A percentile compares a stretch with the other conserved stretches of the same genome.
These are phyloP conservation scores for Leccinellum albellum DNA, from an alignment of 768 basidiomycete genomes.

Conservation along the genomic window DNA sequence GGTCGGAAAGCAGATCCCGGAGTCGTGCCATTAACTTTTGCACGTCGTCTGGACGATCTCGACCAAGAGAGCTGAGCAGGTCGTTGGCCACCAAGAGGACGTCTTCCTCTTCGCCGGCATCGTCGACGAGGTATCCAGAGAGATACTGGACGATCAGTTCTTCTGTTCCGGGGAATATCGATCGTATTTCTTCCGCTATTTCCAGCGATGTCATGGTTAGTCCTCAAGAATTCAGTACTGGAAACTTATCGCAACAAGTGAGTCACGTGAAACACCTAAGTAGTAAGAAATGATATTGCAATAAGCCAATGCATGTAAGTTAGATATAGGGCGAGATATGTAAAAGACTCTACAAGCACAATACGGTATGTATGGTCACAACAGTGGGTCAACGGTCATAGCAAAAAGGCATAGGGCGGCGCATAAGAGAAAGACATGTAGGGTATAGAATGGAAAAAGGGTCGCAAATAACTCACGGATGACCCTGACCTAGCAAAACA, in stretches of 20 bases:
- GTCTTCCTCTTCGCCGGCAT: slow-evolving; percentile 85
- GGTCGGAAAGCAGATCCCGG: slow-evolving; percentile 60
- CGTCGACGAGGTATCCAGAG: slow-evolving; percentile 83
- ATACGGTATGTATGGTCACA: slow-evolving; percentile 16
- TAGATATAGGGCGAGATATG: slow-evolving; percentile 16
- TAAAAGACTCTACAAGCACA: slow-evolving; percentile 23
- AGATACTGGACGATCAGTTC: slow-evolving; percentile 85
- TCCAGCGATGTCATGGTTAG: slow-evolving; percentile 61
- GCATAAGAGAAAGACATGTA: slow-evolving; percentile 18
- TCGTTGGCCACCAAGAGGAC: slow-evolving; percentile 71
- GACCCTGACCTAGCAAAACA: background rate
- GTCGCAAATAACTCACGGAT: background rate
- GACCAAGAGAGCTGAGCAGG: slow-evolving; percentile 74
- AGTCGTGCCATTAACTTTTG: slow-evolving; percentile 67
- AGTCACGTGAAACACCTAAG: background rate
- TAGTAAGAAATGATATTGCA: slow-evolving; percentile 10
- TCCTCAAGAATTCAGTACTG: background rate
- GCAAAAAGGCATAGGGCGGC: slow-evolving; percentile 12
- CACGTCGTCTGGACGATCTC: slow-evolving; percentile 53
- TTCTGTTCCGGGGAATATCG: slow-evolving; percentile 69
- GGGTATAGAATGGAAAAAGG: slow-evolving; percentile 14
- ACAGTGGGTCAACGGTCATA: slow-evolving; percentile 7
- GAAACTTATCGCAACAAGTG: too few species aligned
- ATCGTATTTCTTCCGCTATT: slow-evolving; percentile 76
- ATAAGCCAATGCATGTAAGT: slow-evolving; percentile 12